phyloP scores from a whole-genome alignment of 1,284 basidiomycete species.

The Fomitopsis schrenkii region DNA sequence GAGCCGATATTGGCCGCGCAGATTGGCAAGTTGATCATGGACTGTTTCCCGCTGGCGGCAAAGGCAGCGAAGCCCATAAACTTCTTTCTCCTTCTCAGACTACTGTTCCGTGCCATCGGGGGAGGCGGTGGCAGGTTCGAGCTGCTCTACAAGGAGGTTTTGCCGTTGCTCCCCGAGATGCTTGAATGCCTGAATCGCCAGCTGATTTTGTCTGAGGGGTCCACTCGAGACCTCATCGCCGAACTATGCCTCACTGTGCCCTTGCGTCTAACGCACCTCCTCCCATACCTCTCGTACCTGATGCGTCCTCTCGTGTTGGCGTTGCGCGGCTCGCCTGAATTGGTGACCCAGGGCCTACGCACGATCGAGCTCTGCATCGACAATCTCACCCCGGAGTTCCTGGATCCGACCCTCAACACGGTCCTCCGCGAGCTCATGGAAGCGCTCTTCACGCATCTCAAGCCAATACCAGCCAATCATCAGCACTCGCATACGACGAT shows the following conservation, averaged over 20 bases:
- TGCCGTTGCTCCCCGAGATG: constrained; percentile 96
- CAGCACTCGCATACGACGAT: constrained; percentile 94
- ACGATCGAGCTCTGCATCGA: constrained; percentile 99
- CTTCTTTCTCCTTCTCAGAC: constrained; percentile 93
- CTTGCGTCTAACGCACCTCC: constrained; percentile 90
- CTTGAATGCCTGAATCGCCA: constrained; percentile 93
- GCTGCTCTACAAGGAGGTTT: constrained; percentile 92
- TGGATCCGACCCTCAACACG: constrained; percentile 94
- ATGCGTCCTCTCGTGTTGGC: constrained; percentile 97
- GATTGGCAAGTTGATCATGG: constrained; percentile 93
- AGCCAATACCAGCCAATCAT: constrained; percentile 88
- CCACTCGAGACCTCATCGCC: constrained; percentile 87
- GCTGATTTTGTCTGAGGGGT: constrained; percentile 76
- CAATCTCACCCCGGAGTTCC: constrained; percentile 97
- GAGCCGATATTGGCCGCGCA: constrained; percentile 93
- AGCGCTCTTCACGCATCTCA: constrained; percentile 87
- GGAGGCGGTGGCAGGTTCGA: constrained; percentile 92
- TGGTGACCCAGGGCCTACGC: constrained; percentile 93
- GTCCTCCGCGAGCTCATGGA: constrained; percentile 94
- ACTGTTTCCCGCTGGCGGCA: constrained; percentile 92
- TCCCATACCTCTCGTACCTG: constrained; percentile 93
- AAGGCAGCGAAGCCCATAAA: constrained; percentile 89
- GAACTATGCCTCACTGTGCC: constrained; percentile 98
- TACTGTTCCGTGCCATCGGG: constrained; percentile 97
- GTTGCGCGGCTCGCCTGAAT: constrained; percentile 82